Conservation (phyloP, 2,329 filamentous ascomycete species). For the Penicillium brasilianum region DNA sequence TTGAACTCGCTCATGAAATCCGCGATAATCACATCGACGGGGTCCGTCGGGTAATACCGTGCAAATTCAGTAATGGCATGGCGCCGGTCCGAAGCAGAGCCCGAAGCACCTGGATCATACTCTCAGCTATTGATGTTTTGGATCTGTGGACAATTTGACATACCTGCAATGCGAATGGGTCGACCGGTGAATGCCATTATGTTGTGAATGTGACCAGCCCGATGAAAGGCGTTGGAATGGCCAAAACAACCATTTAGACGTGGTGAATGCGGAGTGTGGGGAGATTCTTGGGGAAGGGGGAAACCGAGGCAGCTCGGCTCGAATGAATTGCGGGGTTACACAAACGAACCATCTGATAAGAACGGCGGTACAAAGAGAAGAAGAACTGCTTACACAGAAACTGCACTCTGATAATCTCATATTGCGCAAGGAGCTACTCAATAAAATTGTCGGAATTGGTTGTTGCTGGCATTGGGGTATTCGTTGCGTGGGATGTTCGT, state of each 20-base stretch:
- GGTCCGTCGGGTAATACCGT: conserved; percentile 44
- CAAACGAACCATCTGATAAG: conserved; percentile 1
- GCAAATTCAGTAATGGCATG: conserved; percentile 53
- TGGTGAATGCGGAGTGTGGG: neutral
- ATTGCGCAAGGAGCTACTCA: neutral
- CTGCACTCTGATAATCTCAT: too few relatives aligned
- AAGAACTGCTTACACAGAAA: too few relatives aligned
- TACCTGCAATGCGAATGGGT: conserved; percentile 33
- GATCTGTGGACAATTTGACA: neutral
- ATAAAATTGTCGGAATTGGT: neutral
- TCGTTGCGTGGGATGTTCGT: neutral
- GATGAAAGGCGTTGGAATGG: neutral
- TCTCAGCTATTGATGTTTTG: conserved; percentile 6
- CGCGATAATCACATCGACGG: conserved; percentile 54
- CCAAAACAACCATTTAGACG: neutral
- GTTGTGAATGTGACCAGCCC: neutral
- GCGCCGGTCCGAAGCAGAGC: conserved; percentile 52
- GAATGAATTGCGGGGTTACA: conserved; percentile 23
- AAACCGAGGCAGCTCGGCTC: conserved; percentile 26
- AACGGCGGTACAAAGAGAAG: neutral
- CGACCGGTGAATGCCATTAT: conserved; percentile 28
- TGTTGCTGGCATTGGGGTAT: neutral
- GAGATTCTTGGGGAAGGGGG: conserved; percentile 2
- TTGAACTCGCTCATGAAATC: conserved; percentile 59
- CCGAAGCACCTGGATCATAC: conserved; percentile 44